These are phyloP conservation scores for Aphanomyces euteiches DNA, from an alignment of 352 stramenopile species.

Conservation along the genomic window DNA sequence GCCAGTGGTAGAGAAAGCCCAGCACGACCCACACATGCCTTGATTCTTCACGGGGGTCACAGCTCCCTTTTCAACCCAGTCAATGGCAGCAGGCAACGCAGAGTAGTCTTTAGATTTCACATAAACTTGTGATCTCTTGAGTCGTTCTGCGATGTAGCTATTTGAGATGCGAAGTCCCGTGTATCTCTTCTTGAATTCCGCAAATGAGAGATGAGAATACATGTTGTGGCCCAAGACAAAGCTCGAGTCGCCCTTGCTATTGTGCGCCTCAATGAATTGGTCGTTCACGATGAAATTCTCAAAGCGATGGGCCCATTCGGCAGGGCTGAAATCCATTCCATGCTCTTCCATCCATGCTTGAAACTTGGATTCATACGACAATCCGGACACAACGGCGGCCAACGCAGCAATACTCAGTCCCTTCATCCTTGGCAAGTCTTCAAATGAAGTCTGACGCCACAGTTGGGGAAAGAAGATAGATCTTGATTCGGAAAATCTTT, in stretches of 20 bases:
- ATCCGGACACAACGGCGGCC: not conserved
- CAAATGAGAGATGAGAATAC: constrained; percentile 38
- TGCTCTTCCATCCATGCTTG: constrained; percentile 29
- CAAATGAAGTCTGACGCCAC: not conserved
- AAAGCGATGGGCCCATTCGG: constrained; percentile 34
- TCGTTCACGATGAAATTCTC: constrained; percentile 39
- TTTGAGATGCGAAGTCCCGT: constrained; percentile 32
- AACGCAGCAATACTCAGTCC: not conserved
- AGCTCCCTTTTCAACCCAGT: constrained; percentile 31
- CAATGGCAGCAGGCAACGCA: constrained; percentile 38
- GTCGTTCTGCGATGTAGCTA: constrained; percentile 31
- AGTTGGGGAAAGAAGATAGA: not conserved
- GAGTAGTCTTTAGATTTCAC: not conserved
- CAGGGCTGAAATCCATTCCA: constrained; percentile 30
- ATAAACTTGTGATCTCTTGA: not conserved
- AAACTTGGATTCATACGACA: constrained; percentile 36
- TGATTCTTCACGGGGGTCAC: constrained; percentile 93
- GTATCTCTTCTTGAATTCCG: constrained; percentile 34
- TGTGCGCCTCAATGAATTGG: constrained; percentile 36
- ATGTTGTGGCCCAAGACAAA: constrained; percentile 38
- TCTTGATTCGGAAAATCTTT: not conserved
- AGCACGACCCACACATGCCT: constrained; percentile 86
- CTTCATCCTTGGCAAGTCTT: constrained; percentile 12
- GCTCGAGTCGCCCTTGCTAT: constrained; percentile 24
- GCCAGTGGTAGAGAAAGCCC: constrained; percentile 97